A percentile compares a stretch with the other conserved stretches of the same genome.
These are phyloP conservation scores for Amaranthus cruentus DNA, from an alignment of 148 eudicot species.

Conservation along the genomic window DNA sequence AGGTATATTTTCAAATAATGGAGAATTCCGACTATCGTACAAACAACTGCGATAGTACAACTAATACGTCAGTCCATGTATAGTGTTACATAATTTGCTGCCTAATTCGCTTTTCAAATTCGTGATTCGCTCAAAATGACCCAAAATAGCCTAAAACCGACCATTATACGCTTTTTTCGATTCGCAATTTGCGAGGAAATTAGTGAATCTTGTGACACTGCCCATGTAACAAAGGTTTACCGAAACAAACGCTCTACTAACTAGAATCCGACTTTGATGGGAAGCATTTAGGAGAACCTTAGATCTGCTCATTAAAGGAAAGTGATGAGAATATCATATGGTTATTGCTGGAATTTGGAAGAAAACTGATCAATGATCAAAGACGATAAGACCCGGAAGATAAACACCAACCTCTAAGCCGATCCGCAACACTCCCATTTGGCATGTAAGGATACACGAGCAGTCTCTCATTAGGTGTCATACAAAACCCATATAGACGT, in stretches of 20 bases:
- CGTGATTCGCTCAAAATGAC: too few relatives aligned
- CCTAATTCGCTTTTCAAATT: too few relatives aligned
- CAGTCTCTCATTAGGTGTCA: conserved; percentile 71
- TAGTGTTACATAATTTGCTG: too few relatives aligned
- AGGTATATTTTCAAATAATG: neutral
- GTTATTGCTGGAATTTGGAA: neutral
- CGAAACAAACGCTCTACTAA: neutral
- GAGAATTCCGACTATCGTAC: neutral
- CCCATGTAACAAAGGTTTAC: neutral
- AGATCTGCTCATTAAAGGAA: neutral
- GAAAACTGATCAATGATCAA: neutral
- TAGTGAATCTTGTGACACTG: too few relatives aligned
- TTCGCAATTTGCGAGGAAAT: too few relatives aligned
- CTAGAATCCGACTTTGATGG: neutral
- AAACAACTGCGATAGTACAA: neutral
- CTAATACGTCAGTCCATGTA: neutral
- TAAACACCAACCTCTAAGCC: conserved; percentile 65
- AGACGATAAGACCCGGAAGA: neutral
- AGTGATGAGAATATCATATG: neutral
- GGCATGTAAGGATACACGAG: conserved; percentile 94
- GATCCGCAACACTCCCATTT: conserved; percentile 94
- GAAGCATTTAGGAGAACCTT: neutral
- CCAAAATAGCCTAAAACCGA: too few relatives aligned
- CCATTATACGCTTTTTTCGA: too few relatives aligned
- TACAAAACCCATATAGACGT: conserved; percentile 80